Conservation (phyloP, 2,329 filamentous ascomycete species). For the Myriosclerotinia scirpicola region DNA sequence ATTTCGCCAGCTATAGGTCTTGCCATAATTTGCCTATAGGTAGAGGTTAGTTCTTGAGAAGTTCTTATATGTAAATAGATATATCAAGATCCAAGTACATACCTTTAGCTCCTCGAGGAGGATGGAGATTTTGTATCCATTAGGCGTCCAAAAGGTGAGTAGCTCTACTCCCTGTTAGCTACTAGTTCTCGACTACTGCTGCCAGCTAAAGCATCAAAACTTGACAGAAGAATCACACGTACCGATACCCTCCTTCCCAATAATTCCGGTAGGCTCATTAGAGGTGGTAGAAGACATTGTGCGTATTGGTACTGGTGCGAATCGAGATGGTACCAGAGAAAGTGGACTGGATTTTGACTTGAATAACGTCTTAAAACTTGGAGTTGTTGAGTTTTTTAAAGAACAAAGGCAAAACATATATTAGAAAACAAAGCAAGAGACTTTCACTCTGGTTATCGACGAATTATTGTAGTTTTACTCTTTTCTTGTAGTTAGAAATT, state of each 20-base stretch:
- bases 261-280: neutral
- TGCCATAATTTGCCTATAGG: constrained; percentile 51
- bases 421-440: neutral
- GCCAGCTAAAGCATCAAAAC: neutral
- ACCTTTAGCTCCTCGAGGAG: constrained; percentile 65
- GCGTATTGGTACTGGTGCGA: neutral
- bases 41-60: neutral
- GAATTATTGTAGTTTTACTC: neutral
- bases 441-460: neutral
- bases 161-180: constrained; percentile 65
- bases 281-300: neutral
- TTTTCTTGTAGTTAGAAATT: neutral
- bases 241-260: constrained; percentile 3
- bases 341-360: neutral
- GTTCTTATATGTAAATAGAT: neutral
- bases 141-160: constrained; percentile 57
- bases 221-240: neutral
- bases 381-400: neutral
- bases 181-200: constrained; percentile 50
- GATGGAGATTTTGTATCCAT: constrained; percentile 58
- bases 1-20: constrained; percentile 57
- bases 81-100: neutral
- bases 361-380: neutral
- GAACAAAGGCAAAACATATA: neutral
- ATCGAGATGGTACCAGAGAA: neutral